Evolutionary conservation across 495 filamentous ascomycete species (phyloP), one percentile per base, ranked within the genome.

Genomic region (Ramalina intermedia): DNA sequence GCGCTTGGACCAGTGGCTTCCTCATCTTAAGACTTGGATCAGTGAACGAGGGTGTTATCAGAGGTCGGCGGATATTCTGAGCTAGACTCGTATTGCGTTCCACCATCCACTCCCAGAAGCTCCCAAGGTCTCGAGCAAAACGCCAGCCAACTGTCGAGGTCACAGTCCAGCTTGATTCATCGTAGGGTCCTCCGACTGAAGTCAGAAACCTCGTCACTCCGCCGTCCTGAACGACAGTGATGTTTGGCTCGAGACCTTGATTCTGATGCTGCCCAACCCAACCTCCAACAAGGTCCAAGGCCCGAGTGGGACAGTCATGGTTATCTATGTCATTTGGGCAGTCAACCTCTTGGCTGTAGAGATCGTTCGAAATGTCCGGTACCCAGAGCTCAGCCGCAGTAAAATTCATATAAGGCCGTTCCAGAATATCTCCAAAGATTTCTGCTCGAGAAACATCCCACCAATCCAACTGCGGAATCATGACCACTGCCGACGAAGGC

Each of bases 401-500:
- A 36, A 23, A 39, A 11, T 52, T 52, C 43, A 52, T 23, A 18
- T 47, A 52, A 6, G 47, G 18, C 41, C 50, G 26, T 14, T 52
- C 50, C 6, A 13, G 40, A 13, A 29, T 48, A 7, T 37, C 27
- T 44, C 50, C 50, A 48, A 48, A 53, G 18, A 38, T 44, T n/a
- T 53, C 6, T 1, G 16, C 2, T 16, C 37, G 12, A 7, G 44
- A 20, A 16, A 53, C 23, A 6, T 53, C 39, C 50, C 50, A 53
- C 50, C 45, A 53, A 48, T 48, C 27, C n/a, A 53, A 41, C 29
- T 43, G 26, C 17, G 49, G 49, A 27, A 51, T 46, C 50, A 53
- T 44, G 18, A 38, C 45, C 41, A 53, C 17, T n/a, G 50, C 50
- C 12, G 50, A 47, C 4, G 50, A 53, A n/a, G 50, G 50, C 8